These are phyloP conservation scores for Ammopiptanthus mongolicus DNA, from an alignment of 306 rosid genomes.

Conservation along the genomic window DNA sequence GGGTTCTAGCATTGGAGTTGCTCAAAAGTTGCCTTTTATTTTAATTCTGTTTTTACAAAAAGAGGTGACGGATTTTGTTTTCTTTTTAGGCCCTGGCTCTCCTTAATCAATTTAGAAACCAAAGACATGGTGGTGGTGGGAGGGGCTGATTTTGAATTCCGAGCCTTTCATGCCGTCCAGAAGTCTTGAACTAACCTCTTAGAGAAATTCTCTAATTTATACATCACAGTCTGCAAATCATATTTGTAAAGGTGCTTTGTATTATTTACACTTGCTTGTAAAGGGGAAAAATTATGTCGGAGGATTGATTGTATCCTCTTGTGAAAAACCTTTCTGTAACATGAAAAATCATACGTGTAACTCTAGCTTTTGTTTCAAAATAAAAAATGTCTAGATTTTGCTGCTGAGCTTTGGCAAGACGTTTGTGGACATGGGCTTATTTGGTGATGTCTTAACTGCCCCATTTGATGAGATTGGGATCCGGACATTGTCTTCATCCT, in stretches of 20 bases:
- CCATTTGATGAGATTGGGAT: no score
- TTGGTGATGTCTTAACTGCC: no score
- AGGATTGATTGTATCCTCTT: constrained; percentile 27
- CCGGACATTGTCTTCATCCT: neutral
- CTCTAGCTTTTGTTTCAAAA: constrained; percentile 5
- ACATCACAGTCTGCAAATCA: constrained; percentile 39
- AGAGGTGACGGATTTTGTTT: neutral
- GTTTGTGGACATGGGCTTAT: neutral
- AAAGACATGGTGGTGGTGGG: constrained; percentile 73
- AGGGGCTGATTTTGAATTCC: constrained; percentile 46
- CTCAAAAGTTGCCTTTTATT: neutral
- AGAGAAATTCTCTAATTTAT: constrained; percentile 18
- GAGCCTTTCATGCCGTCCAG: neutral
- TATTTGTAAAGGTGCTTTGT: constrained; percentile 23
- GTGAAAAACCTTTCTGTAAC: constrained; percentile 20
- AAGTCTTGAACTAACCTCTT: constrained; percentile 35
- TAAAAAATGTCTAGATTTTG: neutral
- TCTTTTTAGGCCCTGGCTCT: constrained; percentile 69
- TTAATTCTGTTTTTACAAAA: neutral
- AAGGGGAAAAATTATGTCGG: constrained; percentile 26
- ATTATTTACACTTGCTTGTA: constrained; percentile 30
- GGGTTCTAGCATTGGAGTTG: no score
- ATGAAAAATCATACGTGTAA: constrained; percentile 22
- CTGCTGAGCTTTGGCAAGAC: neutral
- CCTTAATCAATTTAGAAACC: constrained; percentile 70